A percentile compares a stretch with the other conserved stretches of the same genome.
Evolutionary conservation across 345 rosid genomes (phyloP).

Genomic region (Eutrema heterophyllum): DNA sequence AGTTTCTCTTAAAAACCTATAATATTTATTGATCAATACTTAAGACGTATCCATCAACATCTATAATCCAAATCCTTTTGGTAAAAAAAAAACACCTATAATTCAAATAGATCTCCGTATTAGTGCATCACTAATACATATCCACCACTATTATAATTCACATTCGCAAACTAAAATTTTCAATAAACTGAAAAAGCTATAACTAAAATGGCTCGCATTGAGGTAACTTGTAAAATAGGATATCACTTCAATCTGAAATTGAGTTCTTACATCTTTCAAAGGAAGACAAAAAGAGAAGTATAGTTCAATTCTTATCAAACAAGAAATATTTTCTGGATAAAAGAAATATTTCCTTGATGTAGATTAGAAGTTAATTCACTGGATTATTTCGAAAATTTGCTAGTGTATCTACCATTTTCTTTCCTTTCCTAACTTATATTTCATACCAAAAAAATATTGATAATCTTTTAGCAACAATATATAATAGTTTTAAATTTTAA

Average conservation of each 20-base stretch:
- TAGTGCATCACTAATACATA: constrained; percentile 17
- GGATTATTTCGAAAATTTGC: neutral
- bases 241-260: neutral
- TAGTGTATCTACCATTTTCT: neutral
- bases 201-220: neutral
- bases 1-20: neutral
- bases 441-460: neutral
- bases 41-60: constrained; percentile 2
- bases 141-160: constrained; percentile 3
- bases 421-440: neutral
- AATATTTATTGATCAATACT: neutral
- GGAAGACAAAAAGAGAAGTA: neutral
- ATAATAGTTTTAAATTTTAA: neutral
- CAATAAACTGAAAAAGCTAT: neutral
- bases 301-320: neutral
- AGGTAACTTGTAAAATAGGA: neutral
- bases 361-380: neutral
- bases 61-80: too few relatives aligned
- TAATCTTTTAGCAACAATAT: neutral
- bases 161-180: neutral
- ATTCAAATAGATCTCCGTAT: neutral
- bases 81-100: neutral
- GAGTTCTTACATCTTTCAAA: neutral
- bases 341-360: neutral
- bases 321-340: neutral